Evolutionary conservation across 2,329 filamentous ascomycete genomes (phyloP).

Genomic region (Xylogone sp.): DNA sequence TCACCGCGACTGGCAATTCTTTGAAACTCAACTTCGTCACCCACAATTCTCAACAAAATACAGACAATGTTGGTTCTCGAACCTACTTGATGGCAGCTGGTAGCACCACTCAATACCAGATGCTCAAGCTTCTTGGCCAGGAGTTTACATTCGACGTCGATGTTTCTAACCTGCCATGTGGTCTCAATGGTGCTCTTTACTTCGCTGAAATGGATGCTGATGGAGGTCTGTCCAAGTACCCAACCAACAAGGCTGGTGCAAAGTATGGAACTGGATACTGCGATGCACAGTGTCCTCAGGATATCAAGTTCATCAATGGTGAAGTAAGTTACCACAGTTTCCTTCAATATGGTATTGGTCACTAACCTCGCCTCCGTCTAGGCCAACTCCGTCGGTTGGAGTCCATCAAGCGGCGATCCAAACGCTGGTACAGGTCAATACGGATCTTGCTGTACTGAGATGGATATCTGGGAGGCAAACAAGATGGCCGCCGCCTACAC

Average conservation of each 20-base stretch:
- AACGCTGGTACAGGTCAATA: slow-evolving; percentile 50
- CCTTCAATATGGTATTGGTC: background rate
- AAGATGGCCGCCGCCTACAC: slow-evolving; percentile 53
- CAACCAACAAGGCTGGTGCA: slow-evolving; percentile 54
- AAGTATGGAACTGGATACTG: slow-evolving; percentile 62
- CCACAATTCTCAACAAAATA: slow-evolving; percentile 30
- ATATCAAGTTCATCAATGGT: slow-evolving; percentile 52
- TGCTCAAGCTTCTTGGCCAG: slow-evolving; percentile 61
- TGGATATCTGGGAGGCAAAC: slow-evolving; percentile 67
- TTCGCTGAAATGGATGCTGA: slow-evolving; percentile 60
- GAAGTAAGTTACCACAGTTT: slow-evolving; percentile 30
- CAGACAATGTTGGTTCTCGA: slow-evolving; percentile 51
- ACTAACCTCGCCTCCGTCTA: slow-evolving; percentile 19
- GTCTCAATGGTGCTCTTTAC: slow-evolving; percentile 70
- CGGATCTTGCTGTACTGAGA: slow-evolving; percentile 64
- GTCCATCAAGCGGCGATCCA: slow-evolving; percentile 40
- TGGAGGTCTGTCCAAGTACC: slow-evolving; percentile 51
- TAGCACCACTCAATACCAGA: slow-evolving; percentile 54
- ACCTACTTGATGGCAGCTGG: slow-evolving; percentile 61
- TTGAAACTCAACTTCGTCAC: slow-evolving; percentile 57
- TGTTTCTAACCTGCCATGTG: slow-evolving; percentile 64
- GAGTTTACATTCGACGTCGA: slow-evolving; percentile 75
- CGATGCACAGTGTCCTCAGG: slow-evolving; percentile 52
- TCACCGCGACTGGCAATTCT: slow-evolving; percentile 48
- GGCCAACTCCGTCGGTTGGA: slow-evolving; percentile 54